Conservation (phyloP, 352 stramenopile genomes). For the Phytophthora citrophthora region DNA sequence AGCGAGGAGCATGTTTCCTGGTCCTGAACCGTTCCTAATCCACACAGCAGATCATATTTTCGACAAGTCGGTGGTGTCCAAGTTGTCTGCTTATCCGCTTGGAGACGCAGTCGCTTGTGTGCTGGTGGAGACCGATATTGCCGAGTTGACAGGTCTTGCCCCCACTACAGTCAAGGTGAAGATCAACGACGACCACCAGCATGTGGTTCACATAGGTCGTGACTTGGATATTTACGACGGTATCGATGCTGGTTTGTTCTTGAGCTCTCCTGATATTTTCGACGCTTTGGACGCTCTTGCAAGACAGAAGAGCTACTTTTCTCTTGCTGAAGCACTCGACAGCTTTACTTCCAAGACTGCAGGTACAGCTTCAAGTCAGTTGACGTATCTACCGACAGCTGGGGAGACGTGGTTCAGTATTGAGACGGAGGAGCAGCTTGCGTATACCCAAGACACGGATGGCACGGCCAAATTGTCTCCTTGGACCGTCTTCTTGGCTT, state of each 20-base stretch:
- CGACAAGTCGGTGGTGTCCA: slow-evolving; percentile 80
- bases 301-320: slow-evolving; percentile 74
- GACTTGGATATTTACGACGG: slow-evolving; percentile 63
- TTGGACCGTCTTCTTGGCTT: slow-evolving; percentile 82
- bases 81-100: slow-evolving; percentile 64
- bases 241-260: slow-evolving; percentile 75
- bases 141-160: slow-evolving; percentile 64
- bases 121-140: slow-evolving; percentile 75
- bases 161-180: slow-evolving; percentile 70
- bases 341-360: slow-evolving; percentile 52
- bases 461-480: slow-evolving; percentile 68
- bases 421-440: slow-evolving; percentile 82
- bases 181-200: slow-evolving; percentile 54
- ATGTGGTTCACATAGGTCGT: slow-evolving; percentile 65
- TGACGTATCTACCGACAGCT: slow-evolving; percentile 68
- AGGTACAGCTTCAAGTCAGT: slow-evolving; percentile 47
- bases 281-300: slow-evolving; percentile 66
- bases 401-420: slow-evolving; percentile 87
- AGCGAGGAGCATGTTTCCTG: slow-evolving; percentile 67
- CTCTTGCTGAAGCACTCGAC: slow-evolving; percentile 72
- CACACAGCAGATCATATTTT: slow-evolving; percentile 89
- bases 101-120: slow-evolving; percentile 69
- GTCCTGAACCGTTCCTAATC: slow-evolving; percentile 74
- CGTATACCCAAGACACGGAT: slow-evolving; percentile 78
- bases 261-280: slow-evolving; percentile 77